Evolutionary conservation across 495 filamentous ascomycete species (phyloP).

Genomic region (Aspergillus diversus): DNA sequence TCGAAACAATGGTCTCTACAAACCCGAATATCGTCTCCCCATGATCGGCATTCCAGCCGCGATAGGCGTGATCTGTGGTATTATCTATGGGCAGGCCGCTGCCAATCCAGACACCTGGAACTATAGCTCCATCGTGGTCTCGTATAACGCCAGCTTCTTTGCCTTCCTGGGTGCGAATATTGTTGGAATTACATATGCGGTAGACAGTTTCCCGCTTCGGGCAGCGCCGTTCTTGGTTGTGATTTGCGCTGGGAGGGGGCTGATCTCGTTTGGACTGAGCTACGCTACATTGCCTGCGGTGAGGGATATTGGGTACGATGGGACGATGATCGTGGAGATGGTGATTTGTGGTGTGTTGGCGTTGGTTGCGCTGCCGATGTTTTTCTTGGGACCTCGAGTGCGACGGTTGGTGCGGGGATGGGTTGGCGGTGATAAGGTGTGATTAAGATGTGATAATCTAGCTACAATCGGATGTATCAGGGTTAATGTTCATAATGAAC

Average conservation of each 20-base stretch:
- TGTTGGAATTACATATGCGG: conserved; percentile 32
- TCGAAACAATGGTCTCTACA: conserved; percentile 23
- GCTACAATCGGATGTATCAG: not conserved
- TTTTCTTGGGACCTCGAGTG: conserved; percentile 3
- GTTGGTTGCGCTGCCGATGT: conserved; percentile 10
- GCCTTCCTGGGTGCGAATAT: conserved; percentile 30
- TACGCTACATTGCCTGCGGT: conserved; percentile 12
- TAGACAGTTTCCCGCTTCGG: conserved; percentile 30
- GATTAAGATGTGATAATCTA: not conserved
- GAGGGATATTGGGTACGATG: conserved; percentile 7
- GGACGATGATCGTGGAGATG: conserved; percentile 11
- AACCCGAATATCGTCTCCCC: conserved; percentile 30
- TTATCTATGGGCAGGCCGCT: conserved; percentile 31
- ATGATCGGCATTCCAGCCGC: conserved; percentile 28
- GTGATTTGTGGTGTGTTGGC: conserved; percentile 11
- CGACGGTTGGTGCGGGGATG: not conserved
- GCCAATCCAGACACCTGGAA: conserved; percentile 23
- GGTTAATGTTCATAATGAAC: not conserved
- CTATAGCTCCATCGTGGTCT: conserved; percentile 20
- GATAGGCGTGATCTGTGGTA: conserved; percentile 24
- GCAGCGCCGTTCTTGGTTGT: conserved; percentile 32
- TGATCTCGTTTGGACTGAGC: conserved; percentile 37
- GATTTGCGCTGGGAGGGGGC: conserved; percentile 29
- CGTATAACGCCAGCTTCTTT: conserved; percentile 33
- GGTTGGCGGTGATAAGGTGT: not conserved